These are phyloP conservation scores for Angomonas ambiguus DNA, from an alignment of 208 protist genomes.

Conservation along the genomic window DNA sequence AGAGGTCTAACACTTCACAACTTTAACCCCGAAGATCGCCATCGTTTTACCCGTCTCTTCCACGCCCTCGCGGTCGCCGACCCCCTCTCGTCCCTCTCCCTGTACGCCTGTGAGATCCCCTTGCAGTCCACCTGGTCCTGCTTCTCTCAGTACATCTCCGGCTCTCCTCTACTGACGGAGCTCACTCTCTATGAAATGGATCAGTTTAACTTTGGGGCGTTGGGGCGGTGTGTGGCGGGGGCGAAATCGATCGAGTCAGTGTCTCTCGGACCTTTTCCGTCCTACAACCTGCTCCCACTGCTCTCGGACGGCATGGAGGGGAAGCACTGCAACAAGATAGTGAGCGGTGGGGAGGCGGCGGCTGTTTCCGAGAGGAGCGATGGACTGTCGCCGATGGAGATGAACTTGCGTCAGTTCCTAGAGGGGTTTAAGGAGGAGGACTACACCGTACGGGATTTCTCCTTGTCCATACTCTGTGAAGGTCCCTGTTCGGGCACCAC, in stretches of 20 bases:
- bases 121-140: slow-evolving; percentile 15
- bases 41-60: slow-evolving; percentile 16
- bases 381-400: neutral
- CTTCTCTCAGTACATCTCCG: slow-evolving; percentile 26
- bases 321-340: neutral
- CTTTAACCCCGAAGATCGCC: slow-evolving; percentile 14
- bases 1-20: slow-evolving; percentile 20
- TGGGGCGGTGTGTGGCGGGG: slow-evolving; percentile 30
- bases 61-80: slow-evolving; percentile 23
- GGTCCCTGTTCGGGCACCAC: neutral
- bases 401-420: neutral
- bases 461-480: neutral
- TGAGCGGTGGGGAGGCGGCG: neutral
- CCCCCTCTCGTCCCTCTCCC: slow-evolving; percentile 27
- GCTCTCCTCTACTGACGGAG: slow-evolving; percentile 19
- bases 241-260: slow-evolving; percentile 21
- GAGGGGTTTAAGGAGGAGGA: neutral
- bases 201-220: slow-evolving; percentile 26
- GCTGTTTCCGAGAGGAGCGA: neutral
- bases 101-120: slow-evolving; percentile 39
- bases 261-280: slow-evolving; percentile 11
- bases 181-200: slow-evolving; percentile 50
- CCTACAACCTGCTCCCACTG: neutral
- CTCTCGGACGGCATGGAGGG: neutral
- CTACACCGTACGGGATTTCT: neutral